A percentile compares a stretch with the other conserved stretches of the same genome.
Conservation (phyloP, 495 filamentous ascomycete species). For the Penicillium desertorum region DNA sequence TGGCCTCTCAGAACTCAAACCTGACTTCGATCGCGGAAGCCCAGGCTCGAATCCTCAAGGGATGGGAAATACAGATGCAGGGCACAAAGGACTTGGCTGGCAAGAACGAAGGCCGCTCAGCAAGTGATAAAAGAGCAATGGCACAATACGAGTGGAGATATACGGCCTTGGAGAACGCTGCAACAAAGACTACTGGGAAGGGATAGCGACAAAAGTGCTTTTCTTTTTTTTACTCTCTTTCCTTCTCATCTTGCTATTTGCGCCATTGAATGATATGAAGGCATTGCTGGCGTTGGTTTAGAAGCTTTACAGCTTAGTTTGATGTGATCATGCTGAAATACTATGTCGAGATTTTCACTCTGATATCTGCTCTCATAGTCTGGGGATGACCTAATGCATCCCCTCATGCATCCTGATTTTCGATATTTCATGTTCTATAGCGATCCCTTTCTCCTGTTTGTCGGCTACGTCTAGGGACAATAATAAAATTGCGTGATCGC, state of each 20-base stretch:
- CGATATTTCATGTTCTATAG: neutral
- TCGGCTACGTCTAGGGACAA: neutral
- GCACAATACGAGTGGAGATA: constrained; percentile 45
- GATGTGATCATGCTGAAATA: constrained; percentile 6
- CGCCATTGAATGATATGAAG: constrained; percentile 12
- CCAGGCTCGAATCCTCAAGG: constrained; percentile 39
- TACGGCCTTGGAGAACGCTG: constrained; percentile 38
- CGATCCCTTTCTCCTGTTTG: neutral
- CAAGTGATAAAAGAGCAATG: constrained; percentile 38
- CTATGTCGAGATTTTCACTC: constrained; percentile 6
- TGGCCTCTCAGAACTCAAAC: constrained; percentile 38
- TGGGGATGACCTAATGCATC: neutral
- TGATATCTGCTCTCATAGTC: neutral
- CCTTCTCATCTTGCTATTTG: neutral
- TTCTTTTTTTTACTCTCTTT: neutral
- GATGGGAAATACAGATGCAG: constrained; percentile 43
- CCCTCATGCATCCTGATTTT: neutral
- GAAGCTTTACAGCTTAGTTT: constrained; percentile 14
- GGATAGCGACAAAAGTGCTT: constrained; percentile 16
- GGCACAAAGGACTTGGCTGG: constrained; percentile 39
- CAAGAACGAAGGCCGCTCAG: constrained; percentile 34
- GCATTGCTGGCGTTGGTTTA: constrained; percentile 39
- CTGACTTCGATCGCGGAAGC: constrained; percentile 40
- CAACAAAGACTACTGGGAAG: constrained; percentile 24
- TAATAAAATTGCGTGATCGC: neutral